These are phyloP conservation scores for Penicillium angulare DNA, from an alignment of 495 filamentous ascomycete species.

Conservation along the genomic window DNA sequence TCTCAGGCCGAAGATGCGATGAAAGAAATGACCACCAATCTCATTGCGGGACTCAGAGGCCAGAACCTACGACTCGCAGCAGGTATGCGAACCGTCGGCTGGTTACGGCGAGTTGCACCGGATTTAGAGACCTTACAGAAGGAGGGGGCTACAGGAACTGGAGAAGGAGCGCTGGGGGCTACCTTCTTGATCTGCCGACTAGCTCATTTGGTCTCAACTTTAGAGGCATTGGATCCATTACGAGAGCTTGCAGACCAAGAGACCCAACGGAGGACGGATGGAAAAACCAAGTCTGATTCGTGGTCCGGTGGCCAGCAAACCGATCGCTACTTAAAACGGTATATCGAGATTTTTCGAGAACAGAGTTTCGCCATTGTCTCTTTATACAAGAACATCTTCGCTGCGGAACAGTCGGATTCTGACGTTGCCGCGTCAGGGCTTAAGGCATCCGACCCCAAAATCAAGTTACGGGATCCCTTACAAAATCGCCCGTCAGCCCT, in stretches of 20 bases:
- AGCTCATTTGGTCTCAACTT: conserved; percentile 72
- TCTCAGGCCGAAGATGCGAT: conserved; percentile 83
- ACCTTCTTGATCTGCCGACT: conserved; percentile 87
- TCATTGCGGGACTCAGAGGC: conserved; percentile 72
- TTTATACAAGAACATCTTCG: conserved; percentile 89
- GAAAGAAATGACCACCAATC: conserved; percentile 81
- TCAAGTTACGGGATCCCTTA: conserved; percentile 51
- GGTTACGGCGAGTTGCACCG: conserved; percentile 82
- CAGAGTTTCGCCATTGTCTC: conserved; percentile 94
- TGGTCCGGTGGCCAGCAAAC: conserved; percentile 87
- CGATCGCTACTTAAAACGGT: conserved; percentile 89
- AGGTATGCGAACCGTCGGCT: conserved; percentile 88
- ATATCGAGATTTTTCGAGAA: conserved; percentile 97
- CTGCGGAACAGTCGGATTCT: conserved; percentile 44
- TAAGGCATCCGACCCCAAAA: conserved; percentile 9
- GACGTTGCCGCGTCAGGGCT: conserved; percentile 34
- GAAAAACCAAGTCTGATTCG: conserved; percentile 23
- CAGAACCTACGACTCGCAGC: conserved; percentile 84
- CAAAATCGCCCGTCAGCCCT: conserved; percentile 72
- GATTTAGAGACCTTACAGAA: conserved; percentile 59
- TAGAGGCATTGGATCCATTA: conserved; percentile 83
- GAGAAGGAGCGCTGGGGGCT: conserved; percentile 68
- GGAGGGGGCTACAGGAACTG: conserved; percentile 41
- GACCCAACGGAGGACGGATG: conserved; percentile 42
- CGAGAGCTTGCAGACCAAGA: conserved; percentile 90